A percentile compares a stretch with the other conserved stretches of the same genome.
Evolutionary conservation across 495 filamentous ascomycete species (phyloP).

Genomic region (Polyplosphaeria fusca): DNA sequence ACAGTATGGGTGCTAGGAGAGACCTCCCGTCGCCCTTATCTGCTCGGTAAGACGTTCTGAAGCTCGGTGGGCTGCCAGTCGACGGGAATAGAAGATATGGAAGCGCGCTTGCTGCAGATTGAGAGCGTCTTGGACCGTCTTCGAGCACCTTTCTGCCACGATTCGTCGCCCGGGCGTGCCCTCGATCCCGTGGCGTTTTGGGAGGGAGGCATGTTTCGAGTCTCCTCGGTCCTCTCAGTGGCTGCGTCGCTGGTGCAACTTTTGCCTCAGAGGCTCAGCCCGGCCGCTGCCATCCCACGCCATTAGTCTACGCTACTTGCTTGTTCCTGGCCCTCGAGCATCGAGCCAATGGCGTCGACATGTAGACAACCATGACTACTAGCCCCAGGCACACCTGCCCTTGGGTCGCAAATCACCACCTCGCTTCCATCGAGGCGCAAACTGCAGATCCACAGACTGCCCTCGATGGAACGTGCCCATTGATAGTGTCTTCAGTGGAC

Average conservation of each 20-base stretch:
- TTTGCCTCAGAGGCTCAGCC: not conserved
- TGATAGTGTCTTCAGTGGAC: not conserved
- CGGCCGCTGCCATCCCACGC: conserved; percentile 13
- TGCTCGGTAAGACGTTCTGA: no score
- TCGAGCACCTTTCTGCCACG: not conserved
- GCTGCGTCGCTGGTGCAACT: not conserved
- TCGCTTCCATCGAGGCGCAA: no score
- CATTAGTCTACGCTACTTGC: not conserved
- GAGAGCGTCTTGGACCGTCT: not conserved
- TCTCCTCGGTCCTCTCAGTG: no score
- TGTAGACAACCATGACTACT: not conserved
- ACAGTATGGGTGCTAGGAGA: no score
- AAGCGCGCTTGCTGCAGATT: not conserved
- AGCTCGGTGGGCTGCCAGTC: no score
- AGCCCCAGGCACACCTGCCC: conserved; percentile 7
- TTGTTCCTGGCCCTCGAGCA: conserved; percentile 8
- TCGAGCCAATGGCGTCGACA: not conserved
- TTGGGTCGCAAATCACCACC: not conserved
- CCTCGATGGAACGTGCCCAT: not conserved
- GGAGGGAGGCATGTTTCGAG: no score
- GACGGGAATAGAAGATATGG: no score
- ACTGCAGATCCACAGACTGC: no score
- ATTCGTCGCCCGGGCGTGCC: not conserved
- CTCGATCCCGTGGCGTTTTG: not conserved
- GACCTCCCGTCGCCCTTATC: no score